phyloP scores from a whole-genome alignment of 306 rosid genomes.

The Hippophae rhamnoides region DNA sequence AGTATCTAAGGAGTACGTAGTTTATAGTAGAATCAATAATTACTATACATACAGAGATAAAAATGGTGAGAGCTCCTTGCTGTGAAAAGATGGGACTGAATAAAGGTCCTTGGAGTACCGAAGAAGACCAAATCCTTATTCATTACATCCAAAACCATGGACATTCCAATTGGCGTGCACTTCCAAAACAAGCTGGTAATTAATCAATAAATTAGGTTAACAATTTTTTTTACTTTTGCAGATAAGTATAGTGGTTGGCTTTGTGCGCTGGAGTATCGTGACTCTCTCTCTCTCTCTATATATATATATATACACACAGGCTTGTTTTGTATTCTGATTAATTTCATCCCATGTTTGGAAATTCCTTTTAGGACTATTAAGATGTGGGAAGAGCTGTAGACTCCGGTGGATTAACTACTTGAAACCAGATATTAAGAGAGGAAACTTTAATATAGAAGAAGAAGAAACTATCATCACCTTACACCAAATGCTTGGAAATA shows the following conservation, averaged over 20 bases:
- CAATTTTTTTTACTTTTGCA: background rate
- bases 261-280: too few species aligned
- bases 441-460: constrained; percentile 76
- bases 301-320: too few species aligned
- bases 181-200: constrained; percentile 87
- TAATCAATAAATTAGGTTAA: background rate
- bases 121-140: constrained; percentile 66
- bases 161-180: constrained; percentile 95
- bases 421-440: constrained; percentile 89
- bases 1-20: too few species aligned
- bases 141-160: constrained; percentile 54
- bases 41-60: background rate
- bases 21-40: too few species aligned
- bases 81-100: constrained; percentile 89
- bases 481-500: constrained; percentile 70
- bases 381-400: constrained; percentile 97
- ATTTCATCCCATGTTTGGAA: background rate
- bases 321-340: too few species aligned
- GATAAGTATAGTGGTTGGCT: too few species aligned
- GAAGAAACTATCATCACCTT: constrained; percentile 58
- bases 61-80: constrained; percentile 96
- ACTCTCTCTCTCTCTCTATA: too few species aligned
- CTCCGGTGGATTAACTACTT: constrained; percentile 80
- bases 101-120: constrained; percentile 85
- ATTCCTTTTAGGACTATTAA: constrained; percentile 48